Percentiles rank a stretch among this genome's conserved stretches.
These are phyloP conservation scores for Taphrina pruni DNA, from an alignment of 1,139 yeast genomes.

Conservation along the genomic window DNA sequence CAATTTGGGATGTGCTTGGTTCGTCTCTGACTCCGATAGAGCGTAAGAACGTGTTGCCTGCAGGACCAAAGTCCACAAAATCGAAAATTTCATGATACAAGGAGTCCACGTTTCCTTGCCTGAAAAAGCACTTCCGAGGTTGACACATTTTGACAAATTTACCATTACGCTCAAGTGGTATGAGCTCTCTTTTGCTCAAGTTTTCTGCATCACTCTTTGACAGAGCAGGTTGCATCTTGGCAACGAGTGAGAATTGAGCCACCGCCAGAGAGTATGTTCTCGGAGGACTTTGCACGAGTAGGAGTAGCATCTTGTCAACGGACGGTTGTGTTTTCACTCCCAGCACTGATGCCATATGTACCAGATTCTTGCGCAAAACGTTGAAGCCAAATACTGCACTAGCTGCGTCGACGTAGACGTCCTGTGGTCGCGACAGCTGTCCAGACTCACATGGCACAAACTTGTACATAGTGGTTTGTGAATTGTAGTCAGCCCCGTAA, in stretches of 20 bases:
- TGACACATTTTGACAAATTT: slow-evolving; percentile 28
- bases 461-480: slow-evolving; percentile 29
- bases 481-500: slow-evolving; percentile 45
- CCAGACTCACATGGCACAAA: slow-evolving; percentile 45
- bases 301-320: slow-evolving; percentile 46
- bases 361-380: slow-evolving; percentile 48
- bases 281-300: slow-evolving; percentile 49
- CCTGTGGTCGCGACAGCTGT: slow-evolving; percentile 24
- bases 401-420: slow-evolving; percentile 40
- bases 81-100: slow-evolving; percentile 51
- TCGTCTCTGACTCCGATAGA: slow-evolving; percentile 52
- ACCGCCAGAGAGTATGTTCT: slow-evolving; percentile 46
- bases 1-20: slow-evolving; percentile 52
- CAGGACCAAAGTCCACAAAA: slow-evolving; percentile 48
- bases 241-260: slow-evolving; percentile 50
- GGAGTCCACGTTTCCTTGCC: slow-evolving; percentile 41
- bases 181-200: slow-evolving; percentile 47
- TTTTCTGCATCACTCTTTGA: slow-evolving; percentile 45
- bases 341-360: slow-evolving; percentile 50
- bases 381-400: slow-evolving; percentile 51
- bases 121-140: slow-evolving; percentile 41
- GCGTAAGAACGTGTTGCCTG: slow-evolving; percentile 51
- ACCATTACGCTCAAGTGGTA: slow-evolving; percentile 48
- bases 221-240: slow-evolving; percentile 48
- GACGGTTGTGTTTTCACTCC: slow-evolving; percentile 51